Evolutionary conservation across 1,284 basidiomycete species (phyloP).

Genomic region (Naganishia liquefaciens): DNA sequence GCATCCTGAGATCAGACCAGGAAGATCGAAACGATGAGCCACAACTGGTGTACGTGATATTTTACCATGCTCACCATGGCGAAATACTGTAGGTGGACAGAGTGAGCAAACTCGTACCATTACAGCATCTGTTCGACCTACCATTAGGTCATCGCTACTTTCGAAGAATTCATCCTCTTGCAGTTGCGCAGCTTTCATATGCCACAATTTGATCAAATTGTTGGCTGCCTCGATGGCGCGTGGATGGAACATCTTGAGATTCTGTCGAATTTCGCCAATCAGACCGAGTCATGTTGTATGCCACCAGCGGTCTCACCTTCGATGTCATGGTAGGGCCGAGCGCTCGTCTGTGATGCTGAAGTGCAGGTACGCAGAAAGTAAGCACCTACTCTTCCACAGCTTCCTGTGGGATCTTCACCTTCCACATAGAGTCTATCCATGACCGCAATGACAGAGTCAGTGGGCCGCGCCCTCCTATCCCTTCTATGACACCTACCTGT

Average conservation of each 20-base stretch:
- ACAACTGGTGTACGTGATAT: background rate
- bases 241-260: slow-evolving; percentile 39
- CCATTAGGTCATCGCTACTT: slow-evolving; percentile 22
- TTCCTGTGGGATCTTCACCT: background rate
- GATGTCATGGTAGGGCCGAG: slow-evolving; percentile 42
- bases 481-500: slow-evolving; percentile 32
- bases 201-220: slow-evolving; percentile 37
- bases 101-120: background rate
- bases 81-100: background rate
- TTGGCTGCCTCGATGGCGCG: slow-evolving; percentile 36
- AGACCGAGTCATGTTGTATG: background rate
- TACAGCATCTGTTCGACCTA: background rate
- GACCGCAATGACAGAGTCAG: background rate
- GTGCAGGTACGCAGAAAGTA: too few species aligned
- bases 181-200: slow-evolving; percentile 31
- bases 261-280: slow-evolving; percentile 9
- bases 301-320: slow-evolving; percentile 24
- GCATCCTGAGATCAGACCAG: slow-evolving; percentile 36
- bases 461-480: background rate
- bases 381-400: too few species aligned
- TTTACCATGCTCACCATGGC: background rate
- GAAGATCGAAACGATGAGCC: background rate
- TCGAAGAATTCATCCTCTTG: slow-evolving; percentile 26
- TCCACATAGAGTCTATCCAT: slow-evolving; percentile 24
- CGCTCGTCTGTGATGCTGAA: slow-evolving; percentile 39